Percentiles rank a stretch among this genome's conserved stretches.
phyloP scores from a whole-genome alignment of 2,329 filamentous ascomycete species.

The Harringtonia lauricola region DNA sequence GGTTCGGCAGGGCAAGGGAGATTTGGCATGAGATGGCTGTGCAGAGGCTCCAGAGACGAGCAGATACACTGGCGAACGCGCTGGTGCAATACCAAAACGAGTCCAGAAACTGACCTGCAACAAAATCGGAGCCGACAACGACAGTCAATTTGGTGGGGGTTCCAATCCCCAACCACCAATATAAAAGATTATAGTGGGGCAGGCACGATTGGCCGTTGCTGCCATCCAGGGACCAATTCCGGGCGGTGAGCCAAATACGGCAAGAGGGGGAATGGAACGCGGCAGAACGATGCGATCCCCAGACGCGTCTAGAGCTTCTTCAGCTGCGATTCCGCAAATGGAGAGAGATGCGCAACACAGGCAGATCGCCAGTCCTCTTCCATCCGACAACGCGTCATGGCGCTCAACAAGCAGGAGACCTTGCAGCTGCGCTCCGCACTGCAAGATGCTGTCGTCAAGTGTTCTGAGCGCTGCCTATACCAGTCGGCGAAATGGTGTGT shows the following conservation, averaged over 20 bases:
- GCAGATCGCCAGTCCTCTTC: too few species aligned
- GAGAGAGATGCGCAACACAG: too few species aligned
- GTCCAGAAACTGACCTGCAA: too few species aligned
- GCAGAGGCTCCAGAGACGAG: not conserved
- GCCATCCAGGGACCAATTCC: not conserved
- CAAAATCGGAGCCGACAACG: too few species aligned
- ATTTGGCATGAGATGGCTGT: not conserved
- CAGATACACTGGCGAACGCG: not conserved
- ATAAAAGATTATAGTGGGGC: too few species aligned
- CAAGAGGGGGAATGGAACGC: not conserved
- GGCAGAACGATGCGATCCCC: not conserved
- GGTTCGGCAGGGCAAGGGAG: not conserved
- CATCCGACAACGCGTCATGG: too few species aligned
- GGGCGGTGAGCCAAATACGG: slow-evolving; percentile 4
- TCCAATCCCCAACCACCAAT: too few species aligned
- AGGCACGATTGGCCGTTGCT: too few species aligned
- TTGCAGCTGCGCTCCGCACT: slow-evolving; percentile 61
- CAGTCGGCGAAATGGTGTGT: slow-evolving; percentile 89
- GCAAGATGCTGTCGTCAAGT: slow-evolving; percentile 79
- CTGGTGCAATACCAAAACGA: not conserved
- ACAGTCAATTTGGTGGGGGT: too few species aligned
- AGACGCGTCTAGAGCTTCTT: too few species aligned
- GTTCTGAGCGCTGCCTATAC: slow-evolving; percentile 89
- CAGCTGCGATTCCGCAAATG: too few species aligned
- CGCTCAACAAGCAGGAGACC: slow-evolving; percentile 43